Percentiles rank a stretch among this genome's conserved stretches.
These are phyloP conservation scores for Euphorbia celastroides DNA, from an alignment of 441 rosid species.

Conservation along the genomic window DNA sequence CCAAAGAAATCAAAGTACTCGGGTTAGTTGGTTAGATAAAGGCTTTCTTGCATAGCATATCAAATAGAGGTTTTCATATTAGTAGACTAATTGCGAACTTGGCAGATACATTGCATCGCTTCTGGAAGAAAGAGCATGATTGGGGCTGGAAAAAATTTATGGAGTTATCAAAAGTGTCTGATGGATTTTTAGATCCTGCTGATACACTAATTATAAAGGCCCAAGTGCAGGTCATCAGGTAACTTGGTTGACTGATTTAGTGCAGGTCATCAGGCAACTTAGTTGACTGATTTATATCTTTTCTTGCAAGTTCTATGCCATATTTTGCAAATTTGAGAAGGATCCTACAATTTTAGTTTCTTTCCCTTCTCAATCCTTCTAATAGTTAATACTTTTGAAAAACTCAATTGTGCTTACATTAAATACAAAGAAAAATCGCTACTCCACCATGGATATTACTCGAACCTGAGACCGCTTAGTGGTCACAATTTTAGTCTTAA, in stretches of 20 bases:
- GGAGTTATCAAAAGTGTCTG: slow-evolving; percentile 73
- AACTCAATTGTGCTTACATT: too few relatives aligned
- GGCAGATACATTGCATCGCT: slow-evolving; percentile 90
- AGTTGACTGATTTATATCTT: not conserved
- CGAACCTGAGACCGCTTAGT: too few relatives aligned
- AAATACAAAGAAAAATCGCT: too few relatives aligned
- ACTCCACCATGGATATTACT: too few relatives aligned
- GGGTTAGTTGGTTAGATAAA: slow-evolving; percentile 45
- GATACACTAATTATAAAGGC: slow-evolving; percentile 86
- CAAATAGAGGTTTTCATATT: slow-evolving; percentile 16
- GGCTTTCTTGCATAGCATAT: slow-evolving; percentile 2
- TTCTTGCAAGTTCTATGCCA: not conserved
- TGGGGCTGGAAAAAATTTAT: slow-evolving; percentile 99
- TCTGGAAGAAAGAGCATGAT: slow-evolving; percentile 98
- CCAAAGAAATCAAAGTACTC: slow-evolving; percentile 86
- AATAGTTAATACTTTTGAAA: too few relatives aligned
- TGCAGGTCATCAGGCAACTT: too few relatives aligned
- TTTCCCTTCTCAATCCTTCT: not conserved
- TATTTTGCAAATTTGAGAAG: not conserved
- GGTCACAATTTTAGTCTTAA: too few relatives aligned
- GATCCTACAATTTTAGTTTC: not conserved
- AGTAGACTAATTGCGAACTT: slow-evolving; percentile 23
- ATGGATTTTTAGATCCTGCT: slow-evolving; percentile 76
- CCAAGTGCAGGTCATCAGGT: slow-evolving; percentile 97
- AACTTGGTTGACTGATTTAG: not conserved